A percentile compares a stretch with the other conserved stretches of the same genome.
These are phyloP conservation scores for Boletus fagicola DNA, from an alignment of 768 basidiomycete genomes.

Conservation along the genomic window DNA sequence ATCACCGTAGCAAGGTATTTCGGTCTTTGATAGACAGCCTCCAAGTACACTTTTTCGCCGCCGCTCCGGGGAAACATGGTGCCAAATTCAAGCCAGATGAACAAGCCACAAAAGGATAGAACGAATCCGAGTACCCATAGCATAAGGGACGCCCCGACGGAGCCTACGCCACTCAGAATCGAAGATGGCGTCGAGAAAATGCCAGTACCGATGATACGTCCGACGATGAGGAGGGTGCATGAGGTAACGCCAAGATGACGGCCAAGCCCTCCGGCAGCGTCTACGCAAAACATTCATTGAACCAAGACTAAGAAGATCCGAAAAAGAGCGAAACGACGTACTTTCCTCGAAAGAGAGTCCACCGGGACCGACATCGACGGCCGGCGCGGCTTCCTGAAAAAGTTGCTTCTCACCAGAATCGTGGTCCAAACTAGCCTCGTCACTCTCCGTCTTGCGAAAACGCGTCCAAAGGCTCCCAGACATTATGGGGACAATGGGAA, in stretches of 20 bases:
- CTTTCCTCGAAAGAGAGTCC: constrained; percentile 52
- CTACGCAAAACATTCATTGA: constrained; percentile 22
- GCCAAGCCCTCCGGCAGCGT: constrained; percentile 54
- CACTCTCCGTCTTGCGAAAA: constrained; percentile 1
- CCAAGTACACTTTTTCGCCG: constrained; percentile 63
- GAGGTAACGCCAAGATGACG: constrained; percentile 55
- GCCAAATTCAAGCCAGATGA: constrained; percentile 53
- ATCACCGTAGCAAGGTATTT: constrained; percentile 47
- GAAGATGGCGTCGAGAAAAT: constrained; percentile 63
- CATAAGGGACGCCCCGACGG: constrained; percentile 60
- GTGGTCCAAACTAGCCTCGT: neutral
- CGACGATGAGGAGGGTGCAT: constrained; percentile 56
- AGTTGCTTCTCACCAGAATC: neutral
- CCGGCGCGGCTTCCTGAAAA: neutral
- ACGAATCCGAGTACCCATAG: constrained; percentile 62
- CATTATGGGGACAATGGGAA: constrained; percentile 5
- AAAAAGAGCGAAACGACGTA: constrained; percentile 7
- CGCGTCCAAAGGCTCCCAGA: constrained; percentile 1
- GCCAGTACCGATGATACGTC: constrained; percentile 61
- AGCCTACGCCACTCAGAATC: constrained; percentile 54
- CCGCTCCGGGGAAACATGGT: constrained; percentile 47
- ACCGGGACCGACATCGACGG: constrained; percentile 36
- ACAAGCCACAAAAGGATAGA: constrained; percentile 56
- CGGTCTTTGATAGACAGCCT: constrained; percentile 50
- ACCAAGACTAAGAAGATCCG: neutral